A percentile compares a stretch with the other conserved stretches of the same genome.
phyloP scores from a whole-genome alignment of 2,329 filamentous ascomycete genomes.

The Teratosphaeria pseudoeucalypti region DNA sequence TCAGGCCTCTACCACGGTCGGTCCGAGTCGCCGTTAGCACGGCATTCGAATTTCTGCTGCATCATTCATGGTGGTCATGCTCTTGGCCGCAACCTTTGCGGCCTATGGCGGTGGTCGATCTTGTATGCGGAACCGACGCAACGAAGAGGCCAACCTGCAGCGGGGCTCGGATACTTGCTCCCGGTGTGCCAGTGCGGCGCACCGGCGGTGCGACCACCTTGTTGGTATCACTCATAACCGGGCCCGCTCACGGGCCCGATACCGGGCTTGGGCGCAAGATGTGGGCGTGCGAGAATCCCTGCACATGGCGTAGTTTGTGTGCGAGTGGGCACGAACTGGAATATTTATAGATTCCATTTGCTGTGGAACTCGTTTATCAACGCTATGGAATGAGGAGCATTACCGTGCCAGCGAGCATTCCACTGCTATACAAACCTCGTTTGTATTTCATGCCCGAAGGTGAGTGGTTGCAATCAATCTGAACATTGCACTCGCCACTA shows the following conservation, averaged over 20 bases:
- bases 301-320: neutral
- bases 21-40: neutral
- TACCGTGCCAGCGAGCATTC: no score
- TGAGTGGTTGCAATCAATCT: neutral
- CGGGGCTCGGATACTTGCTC: neutral
- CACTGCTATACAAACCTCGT: neutral
- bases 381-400: neutral
- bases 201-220: neutral
- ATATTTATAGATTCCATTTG: neutral
- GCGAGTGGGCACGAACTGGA: neutral
- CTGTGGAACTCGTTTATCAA: neutral
- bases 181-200: neutral
- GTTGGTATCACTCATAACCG: neutral
- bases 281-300: neutral
- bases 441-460: neutral
- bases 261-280: neutral
- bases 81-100: no score
- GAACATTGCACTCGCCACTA: neutral
- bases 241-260: neutral
- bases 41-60: neutral
- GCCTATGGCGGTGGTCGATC: neutral
- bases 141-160: neutral
- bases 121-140: neutral
- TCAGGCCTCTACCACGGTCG: neutral
- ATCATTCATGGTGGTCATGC: neutral